These are phyloP conservation scores for Psilocybe mexicana DNA, from an alignment of 1,284 basidiomycete genomes.

Conservation along the genomic window DNA sequence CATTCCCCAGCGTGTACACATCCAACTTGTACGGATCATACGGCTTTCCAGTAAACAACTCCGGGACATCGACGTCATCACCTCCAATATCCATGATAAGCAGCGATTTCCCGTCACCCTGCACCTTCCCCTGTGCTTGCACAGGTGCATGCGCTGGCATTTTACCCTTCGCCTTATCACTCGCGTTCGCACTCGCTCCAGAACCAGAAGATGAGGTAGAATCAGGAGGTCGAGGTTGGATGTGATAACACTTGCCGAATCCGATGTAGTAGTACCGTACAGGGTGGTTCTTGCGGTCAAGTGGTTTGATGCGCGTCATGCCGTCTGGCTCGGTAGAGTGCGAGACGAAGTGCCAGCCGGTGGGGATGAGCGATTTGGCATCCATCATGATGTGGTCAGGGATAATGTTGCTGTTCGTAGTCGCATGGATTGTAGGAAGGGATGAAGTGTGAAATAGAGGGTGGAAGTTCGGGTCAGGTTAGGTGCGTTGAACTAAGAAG, in stretches of 20 bases:
- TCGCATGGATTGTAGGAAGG: no score
- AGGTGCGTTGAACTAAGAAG: neutral
- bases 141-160: neutral
- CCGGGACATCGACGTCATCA: constrained; percentile 28
- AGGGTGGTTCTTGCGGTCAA: constrained; percentile 26
- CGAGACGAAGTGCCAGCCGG: constrained; percentile 32
- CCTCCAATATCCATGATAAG: constrained; percentile 25
- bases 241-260: constrained; percentile 29
- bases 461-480: neutral
- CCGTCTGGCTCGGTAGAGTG: constrained; percentile 27
- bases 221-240: constrained; percentile 12
- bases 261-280: constrained; percentile 35
- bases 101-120: no score
- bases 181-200: neutral
- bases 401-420: constrained; percentile 26
- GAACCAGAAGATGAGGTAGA: no score
- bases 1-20: constrained; percentile 31
- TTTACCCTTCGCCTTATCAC: neutral
- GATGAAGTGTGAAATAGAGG: no score
- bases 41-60: constrained; percentile 20
- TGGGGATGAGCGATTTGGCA: constrained; percentile 28
- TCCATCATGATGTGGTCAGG: constrained; percentile 37
- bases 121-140: constrained; percentile 4
- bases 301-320: constrained; percentile 21
- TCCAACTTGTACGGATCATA: constrained; percentile 33